Evolutionary conservation across 2,329 filamentous ascomycete genomes (phyloP).

Genomic region (Epichloe bromicola): DNA sequence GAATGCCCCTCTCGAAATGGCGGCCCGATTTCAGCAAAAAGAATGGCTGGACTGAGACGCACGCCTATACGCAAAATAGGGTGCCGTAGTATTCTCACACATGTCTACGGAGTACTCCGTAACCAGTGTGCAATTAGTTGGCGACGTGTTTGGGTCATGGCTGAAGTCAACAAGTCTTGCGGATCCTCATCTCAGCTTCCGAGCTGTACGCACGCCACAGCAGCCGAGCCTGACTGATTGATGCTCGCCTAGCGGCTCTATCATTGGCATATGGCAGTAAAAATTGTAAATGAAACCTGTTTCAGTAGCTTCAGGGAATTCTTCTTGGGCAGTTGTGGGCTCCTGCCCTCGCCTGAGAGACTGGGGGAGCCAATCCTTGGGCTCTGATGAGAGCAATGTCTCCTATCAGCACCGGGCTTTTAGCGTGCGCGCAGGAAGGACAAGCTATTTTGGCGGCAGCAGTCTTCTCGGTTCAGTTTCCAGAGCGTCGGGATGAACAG

Average conservation of each 20-base stretch:
- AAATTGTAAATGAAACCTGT: not conserved
- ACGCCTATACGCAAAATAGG: not conserved
- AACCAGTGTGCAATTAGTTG: not conserved
- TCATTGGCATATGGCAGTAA: not conserved
- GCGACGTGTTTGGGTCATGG: not conserved
- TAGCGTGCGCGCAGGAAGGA: not conserved
- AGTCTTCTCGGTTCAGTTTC: too few relatives aligned
- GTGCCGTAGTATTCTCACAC: too few relatives aligned
- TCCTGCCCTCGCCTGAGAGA: not conserved
- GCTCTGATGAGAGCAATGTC: not conserved
- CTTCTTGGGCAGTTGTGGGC: not conserved
- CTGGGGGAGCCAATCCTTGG: not conserved
- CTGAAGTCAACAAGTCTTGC: not conserved
- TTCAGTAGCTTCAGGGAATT: not conserved
- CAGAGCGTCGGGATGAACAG: too few relatives aligned
- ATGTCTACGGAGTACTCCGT: not conserved
- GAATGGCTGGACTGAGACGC: not conserved
- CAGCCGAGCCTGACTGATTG: not conserved
- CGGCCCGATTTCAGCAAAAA: not conserved
- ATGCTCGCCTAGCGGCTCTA: not conserved
- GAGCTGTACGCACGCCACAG: conserved; percentile 2
- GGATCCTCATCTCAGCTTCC: not conserved
- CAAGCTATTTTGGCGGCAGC: not conserved
- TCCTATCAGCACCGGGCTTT: not conserved
- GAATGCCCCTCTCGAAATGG: not conserved